Base-by-base conservation (phyloP, 768 basidiomycete genomes). In the Pholiota microspora region DNA sequence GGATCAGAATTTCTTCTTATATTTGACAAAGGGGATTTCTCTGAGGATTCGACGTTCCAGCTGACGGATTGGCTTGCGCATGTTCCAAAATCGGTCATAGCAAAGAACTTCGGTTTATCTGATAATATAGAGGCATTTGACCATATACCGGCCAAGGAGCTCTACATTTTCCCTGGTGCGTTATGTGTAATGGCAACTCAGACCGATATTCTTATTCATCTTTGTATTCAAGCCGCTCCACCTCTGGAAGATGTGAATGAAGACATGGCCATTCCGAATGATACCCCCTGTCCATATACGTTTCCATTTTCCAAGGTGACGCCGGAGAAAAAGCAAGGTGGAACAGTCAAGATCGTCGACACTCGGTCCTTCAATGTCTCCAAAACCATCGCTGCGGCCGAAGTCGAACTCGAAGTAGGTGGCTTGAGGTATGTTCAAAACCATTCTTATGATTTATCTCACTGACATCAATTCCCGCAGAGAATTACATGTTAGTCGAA, bases 1-100 rank as follows among this genome's bases (percentile, higher is more conserved):
- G 81, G 81, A 29, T 71, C 78, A 2, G 81, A 84, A 59, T 83
- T 83, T 60, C 70, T 85, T 16, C 70, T 85, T 15, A 69, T 77
- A 16, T 73, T 75, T 47, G 75, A 77, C 53, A 59, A 63, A 2
- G 72, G 73, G 0, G 54, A 64, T 9, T 85, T 85, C 60, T 77
- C 73, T 27, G 85, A 85, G 65, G 83, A 85, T 45, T 64, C 73
- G 2, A 85, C 84, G 1, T 85, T 86, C 63, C 71, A 80, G 18
- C 68, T 85, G 15, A 80, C 85, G 53, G 86, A 88, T 55, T 88
- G 86, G 84, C 71, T 87, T 21, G 74, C 85, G 2, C 86, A 88
- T 59, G 73, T 82, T 13, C 82, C 83, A 18, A 75, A 70, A 36
- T 65, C 65, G n/a, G 80, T 84, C 0, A 67, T 87, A 2, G 83